phyloP scores from a whole-genome alignment of 441 rosid species.

The Populus hybrid region DNA sequence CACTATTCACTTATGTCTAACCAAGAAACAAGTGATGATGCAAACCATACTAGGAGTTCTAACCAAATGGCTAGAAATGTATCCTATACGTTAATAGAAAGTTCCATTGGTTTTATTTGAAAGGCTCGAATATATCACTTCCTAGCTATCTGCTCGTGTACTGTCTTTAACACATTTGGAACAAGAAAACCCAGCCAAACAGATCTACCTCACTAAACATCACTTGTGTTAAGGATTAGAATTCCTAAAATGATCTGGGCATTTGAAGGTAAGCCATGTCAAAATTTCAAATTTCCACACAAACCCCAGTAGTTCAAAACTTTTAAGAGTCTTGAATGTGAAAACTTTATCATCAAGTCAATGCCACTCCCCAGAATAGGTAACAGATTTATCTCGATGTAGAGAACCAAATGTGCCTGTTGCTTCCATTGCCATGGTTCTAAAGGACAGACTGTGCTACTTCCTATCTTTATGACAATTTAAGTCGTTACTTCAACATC shows the following conservation, averaged over 20 bases:
- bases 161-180: background rate
- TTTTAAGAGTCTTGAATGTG: background rate
- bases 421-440: background rate
- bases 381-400: background rate
- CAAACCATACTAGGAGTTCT: background rate
- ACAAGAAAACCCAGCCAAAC: background rate
- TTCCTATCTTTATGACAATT: background rate
- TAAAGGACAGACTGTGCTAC: background rate
- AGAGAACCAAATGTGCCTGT: background rate
- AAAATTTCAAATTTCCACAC: background rate
- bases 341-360: background rate
- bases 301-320: background rate
- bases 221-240: background rate
- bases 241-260: background rate
- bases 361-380: background rate
- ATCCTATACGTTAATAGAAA: background rate
- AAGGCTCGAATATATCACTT: background rate
- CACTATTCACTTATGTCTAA: no score
- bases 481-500: background rate
- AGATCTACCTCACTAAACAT: background rate
- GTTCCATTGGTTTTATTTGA: background rate
- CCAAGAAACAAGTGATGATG: background rate
- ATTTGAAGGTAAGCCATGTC: background rate
- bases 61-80: background rate
- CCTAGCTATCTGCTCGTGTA: background rate